Conservation (phyloP, 2,329 filamentous ascomycete genomes). For the Colletotrichum falcatum region DNA sequence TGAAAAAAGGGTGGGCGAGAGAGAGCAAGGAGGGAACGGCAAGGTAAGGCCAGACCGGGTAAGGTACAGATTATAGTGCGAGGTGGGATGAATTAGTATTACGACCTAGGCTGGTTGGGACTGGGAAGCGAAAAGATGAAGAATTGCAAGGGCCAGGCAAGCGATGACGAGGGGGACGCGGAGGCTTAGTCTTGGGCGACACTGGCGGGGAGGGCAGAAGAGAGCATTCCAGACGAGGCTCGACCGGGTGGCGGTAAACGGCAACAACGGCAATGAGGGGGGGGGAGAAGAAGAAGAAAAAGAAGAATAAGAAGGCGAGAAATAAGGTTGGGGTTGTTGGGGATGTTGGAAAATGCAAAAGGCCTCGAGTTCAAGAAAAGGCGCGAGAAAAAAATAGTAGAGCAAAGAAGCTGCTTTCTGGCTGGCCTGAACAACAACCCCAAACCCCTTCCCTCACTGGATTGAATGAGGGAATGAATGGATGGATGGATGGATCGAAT, state of each 20-base stretch:
- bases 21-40: slow-evolving; percentile 28
- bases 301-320: background rate
- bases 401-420: slow-evolving; percentile 5
- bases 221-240: slow-evolving; percentile 33
- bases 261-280: background rate
- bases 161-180: slow-evolving; percentile 32
- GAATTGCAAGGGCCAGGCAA: slow-evolving; percentile 21
- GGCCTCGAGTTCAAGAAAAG: background rate
- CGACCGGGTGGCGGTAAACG: background rate
- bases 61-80: slow-evolving; percentile 39
- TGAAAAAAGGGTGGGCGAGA: slow-evolving; percentile 25
- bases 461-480: background rate
- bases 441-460: background rate
- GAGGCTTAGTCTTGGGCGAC: slow-evolving; percentile 10
- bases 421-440: background rate
- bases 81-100: slow-evolving; percentile 40
- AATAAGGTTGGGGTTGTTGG: background rate
- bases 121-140: slow-evolving; percentile 30
- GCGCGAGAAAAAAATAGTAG: background rate
- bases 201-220: slow-evolving; percentile 23
- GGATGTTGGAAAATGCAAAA: background rate
- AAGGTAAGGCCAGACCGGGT: slow-evolving; percentile 31
- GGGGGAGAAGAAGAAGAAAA: background rate
- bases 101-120: slow-evolving; percentile 34
- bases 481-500: slow-evolving; percentile 11